These are phyloP conservation scores for Pleurotus djamor DNA, from an alignment of 768 basidiomycete species.

Conservation along the genomic window DNA sequence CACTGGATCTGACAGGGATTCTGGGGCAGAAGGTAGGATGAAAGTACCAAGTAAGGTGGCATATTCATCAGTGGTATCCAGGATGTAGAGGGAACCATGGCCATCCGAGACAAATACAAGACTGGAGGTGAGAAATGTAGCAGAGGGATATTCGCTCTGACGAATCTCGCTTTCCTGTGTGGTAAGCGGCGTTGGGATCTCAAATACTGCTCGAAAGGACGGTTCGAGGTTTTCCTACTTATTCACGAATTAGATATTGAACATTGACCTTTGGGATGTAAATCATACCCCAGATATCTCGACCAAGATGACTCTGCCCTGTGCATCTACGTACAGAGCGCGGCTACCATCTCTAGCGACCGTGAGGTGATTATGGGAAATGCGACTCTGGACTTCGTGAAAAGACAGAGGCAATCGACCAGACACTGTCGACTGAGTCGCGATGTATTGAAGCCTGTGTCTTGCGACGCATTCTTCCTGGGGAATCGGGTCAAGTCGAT, in stretches of 20 bases:
- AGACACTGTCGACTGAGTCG: conserved; percentile 61
- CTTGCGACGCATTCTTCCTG: conserved; percentile 55
- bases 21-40: conserved; percentile 34
- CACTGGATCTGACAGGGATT: conserved; percentile 22
- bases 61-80: conserved; percentile 38
- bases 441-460: conserved; percentile 50
- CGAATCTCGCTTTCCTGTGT: conserved; percentile 32
- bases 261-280: conserved; percentile 7
- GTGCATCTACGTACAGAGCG: conserved; percentile 68
- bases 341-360: conserved; percentile 40
- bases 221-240: conserved; percentile 52
- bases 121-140: conserved; percentile 48
- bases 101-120: conserved; percentile 68
- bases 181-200: conserved; percentile 55
- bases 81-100: conserved; percentile 59
- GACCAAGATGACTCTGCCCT: conserved; percentile 59
- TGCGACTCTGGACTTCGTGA: conserved; percentile 80
- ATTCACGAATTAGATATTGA: conserved; percentile 5
- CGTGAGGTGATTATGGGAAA: conserved; percentile 80
- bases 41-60: conserved; percentile 52
- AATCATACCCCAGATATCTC: conserved; percentile 48
- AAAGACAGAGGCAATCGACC: conserved; percentile 65
- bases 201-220: conserved; percentile 53
- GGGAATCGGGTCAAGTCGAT: conserved; percentile 63
- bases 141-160: conserved; percentile 76